Evolutionary conservation across 1,139 yeast species (phyloP).

Genomic region (Hemisphaericaspora xylanilytica): DNA sequence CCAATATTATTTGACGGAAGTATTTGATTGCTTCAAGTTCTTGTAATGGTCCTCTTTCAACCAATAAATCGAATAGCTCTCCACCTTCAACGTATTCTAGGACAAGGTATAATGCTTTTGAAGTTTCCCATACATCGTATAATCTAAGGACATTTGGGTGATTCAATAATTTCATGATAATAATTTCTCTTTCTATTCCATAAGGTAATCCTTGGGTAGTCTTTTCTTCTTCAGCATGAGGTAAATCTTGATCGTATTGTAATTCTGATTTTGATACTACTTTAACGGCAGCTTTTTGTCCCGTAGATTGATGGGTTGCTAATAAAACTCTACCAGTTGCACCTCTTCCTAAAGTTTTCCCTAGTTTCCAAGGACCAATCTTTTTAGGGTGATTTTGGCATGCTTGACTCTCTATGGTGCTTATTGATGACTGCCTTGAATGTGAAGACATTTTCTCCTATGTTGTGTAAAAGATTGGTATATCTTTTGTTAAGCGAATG

Average conservation of each 20-base stretch:
- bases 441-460: constrained; percentile 28
- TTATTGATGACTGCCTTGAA: constrained; percentile 42
- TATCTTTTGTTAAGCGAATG: neutral
- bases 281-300: constrained; percentile 78
- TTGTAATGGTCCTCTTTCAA: constrained; percentile 77
- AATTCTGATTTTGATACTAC: constrained; percentile 68
- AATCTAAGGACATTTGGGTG: constrained; percentile 75
- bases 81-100: constrained; percentile 84
- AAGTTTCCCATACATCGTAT: constrained; percentile 83
- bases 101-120: constrained; percentile 69
- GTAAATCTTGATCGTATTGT: constrained; percentile 32
- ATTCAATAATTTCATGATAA: constrained; percentile 74
- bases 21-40: constrained; percentile 72
- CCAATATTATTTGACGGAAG: constrained; percentile 71
- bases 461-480: neutral
- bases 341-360: constrained; percentile 77
- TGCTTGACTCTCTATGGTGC: constrained; percentile 31
- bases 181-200: constrained; percentile 80
- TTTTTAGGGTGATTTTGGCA: constrained; percentile 43
- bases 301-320: constrained; percentile 66
- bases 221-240: constrained; percentile 16
- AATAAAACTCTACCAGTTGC: constrained; percentile 77
- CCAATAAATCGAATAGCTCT: constrained; percentile 71
- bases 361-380: constrained; percentile 80
- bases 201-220: constrained; percentile 59